Conservation (phyloP, 306 rosid genomes). For the Parietaria judaica region DNA sequence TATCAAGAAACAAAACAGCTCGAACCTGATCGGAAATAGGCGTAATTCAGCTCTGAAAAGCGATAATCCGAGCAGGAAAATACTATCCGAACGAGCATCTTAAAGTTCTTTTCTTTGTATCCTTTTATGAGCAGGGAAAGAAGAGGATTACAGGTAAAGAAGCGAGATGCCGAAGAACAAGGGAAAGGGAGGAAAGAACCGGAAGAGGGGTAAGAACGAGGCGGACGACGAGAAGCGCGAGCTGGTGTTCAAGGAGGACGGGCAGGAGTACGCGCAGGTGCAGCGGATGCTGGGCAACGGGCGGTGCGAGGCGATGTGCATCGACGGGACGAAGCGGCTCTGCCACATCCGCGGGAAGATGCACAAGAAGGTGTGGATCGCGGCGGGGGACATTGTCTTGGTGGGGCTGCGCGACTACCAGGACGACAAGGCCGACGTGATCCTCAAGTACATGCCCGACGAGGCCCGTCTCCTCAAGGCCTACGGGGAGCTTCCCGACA, state of each 20-base stretch:
- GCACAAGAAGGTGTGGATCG: constrained; percentile 72
- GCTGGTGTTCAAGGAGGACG: constrained; percentile 58
- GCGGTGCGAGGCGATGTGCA: constrained; percentile 48
- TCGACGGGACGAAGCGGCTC: constrained; percentile 49
- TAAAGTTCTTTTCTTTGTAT: too few relatives aligned
- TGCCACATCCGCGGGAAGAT: constrained; percentile 54
- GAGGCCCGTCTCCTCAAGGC: constrained; percentile 58
- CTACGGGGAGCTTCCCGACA: constrained; percentile 57
- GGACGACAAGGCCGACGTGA: constrained; percentile 63
- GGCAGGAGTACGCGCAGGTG: constrained; percentile 57
- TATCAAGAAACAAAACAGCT: too few relatives aligned
- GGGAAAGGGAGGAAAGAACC: constrained; percentile 66
- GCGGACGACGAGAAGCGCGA: constrained; percentile 53
- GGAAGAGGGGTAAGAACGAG: constrained; percentile 60
- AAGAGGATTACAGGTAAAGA: not conserved
- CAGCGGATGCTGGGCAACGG: constrained; percentile 50
- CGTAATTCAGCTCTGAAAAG: too few relatives aligned
- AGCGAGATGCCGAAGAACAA: constrained; percentile 47
- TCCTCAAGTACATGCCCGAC: constrained; percentile 57
- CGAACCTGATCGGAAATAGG: too few relatives aligned
- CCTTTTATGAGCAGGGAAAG: too few relatives aligned
- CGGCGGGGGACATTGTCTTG: constrained; percentile 52
- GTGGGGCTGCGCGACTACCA: constrained; percentile 52
- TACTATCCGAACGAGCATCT: too few relatives aligned
- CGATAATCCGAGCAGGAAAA: too few relatives aligned